Evolutionary conservation across 345 rosid genomes (phyloP), one percentile per base, ranked within the genome.

Genomic region (Moringa oleifera): DNA sequence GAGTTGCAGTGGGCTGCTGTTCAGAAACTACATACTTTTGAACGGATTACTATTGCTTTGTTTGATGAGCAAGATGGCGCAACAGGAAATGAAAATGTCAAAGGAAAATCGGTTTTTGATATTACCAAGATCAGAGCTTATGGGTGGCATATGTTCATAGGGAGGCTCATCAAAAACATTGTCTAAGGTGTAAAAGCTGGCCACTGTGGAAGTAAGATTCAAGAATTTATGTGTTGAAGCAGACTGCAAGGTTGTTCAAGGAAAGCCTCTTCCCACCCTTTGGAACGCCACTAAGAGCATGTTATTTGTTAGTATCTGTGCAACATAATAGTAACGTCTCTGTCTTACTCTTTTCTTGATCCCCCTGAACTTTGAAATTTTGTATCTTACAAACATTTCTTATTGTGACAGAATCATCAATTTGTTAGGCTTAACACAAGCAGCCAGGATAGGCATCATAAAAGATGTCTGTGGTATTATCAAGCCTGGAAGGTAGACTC

Each of bases 1-100:
- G 65, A 65, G 20, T 62, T 66, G 50, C 89, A 78, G 56, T 83
- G 89, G 84, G 80, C 72, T 59, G 81, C 63, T 4, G 63, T 86
- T 64, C 84, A 86, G 68, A 86, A 70, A 22, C 58, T 86, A 31
- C 89, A 89, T 11, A 83, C 87, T 17, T 53, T 71, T 36, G 63
- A 72, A 64, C 70, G 92, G 57, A 45, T 68, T 31, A 69, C 71
- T 20, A 79, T 85, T 46, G 77, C 79, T 36, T 33, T 86, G 55
- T 68, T 81, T 31, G 62, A 64, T 41, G 41, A 19, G n/a, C 57
- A 49, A 59, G 73, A 55, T 33, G 67, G 52, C 24, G 33, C 36
- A 18, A 62, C 64, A 45, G 47, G 12, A 41, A 9, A 11, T 41
- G 59, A 33, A 18, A 50, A 54, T 41, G 65, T 31, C 37, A 61